Base-by-base conservation (phyloP, 2,329 filamentous ascomycete species). In the Cytospora schulzeri region DNA sequence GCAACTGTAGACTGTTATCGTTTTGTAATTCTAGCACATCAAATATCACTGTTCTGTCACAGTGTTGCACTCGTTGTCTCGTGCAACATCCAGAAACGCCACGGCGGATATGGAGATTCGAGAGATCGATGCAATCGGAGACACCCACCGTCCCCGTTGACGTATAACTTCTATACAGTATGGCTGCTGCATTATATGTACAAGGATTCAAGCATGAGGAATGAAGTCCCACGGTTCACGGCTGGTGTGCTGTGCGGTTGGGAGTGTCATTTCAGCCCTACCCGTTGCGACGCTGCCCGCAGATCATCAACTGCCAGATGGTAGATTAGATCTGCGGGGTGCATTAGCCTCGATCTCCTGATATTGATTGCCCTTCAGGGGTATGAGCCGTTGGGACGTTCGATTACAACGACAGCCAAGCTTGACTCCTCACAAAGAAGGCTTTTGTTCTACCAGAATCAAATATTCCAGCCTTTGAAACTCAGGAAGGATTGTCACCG, bases 241-340 rank as follows among this genome's bases (percentile, higher is more conserved):
- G 19, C n/a, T 24, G 45, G 45, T 48, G 24, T 48, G 22, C 45
- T 1, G 45, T 22, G 11, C 24, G 45, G 45, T 22, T 48, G 60
- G 60, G 19, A 35, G 41, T 50, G 15, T 51, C 31, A 22, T 48
- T 38, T 65, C 63, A 62, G 63, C 63, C 63, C 58, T 65, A 65
- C 33, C 38, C 28, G 48, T 24, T 48, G n/a, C 45, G 22, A 48
- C n/a, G n/a, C n/a, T 48, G 51, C 58, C n/a, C 29, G 63, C 38
- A 65, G 63, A 62, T 62, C 63, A 26, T 45, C 14, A 26, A 17
- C 53, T 53, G 63, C 52, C 58, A 65, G 63, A 65, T 41, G 58
- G 62, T 41, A 19, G 38, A 41, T 19, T 41, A 41, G 15, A 41
- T 62, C 19, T 62, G 63, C 57, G 53, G 63, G 52, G 53, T 65